Evolutionary conservation across 495 filamentous ascomycete species (phyloP).

Genomic region (Neurospora sp.): DNA sequence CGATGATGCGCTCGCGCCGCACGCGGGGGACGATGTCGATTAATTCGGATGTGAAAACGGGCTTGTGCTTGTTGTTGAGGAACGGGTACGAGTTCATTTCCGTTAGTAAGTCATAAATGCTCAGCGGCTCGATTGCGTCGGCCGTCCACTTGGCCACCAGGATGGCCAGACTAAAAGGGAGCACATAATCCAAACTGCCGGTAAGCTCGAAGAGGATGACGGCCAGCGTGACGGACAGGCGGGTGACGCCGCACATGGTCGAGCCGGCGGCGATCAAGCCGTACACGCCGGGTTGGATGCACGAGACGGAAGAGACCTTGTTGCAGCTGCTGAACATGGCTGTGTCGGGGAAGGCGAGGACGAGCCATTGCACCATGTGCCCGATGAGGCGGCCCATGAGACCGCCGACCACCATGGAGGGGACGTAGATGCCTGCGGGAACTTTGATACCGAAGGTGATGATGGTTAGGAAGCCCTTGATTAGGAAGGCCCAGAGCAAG

Average conservation of each 20-base stretch:
- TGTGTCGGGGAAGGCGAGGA: constrained; percentile 60
- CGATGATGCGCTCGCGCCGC: constrained; percentile 69
- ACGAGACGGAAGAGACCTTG: constrained; percentile 58
- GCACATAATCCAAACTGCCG: constrained; percentile 85
- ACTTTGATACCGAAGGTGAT: constrained; percentile 93
- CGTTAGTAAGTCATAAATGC: constrained; percentile 90
- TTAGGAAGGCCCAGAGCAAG: constrained; percentile 68
- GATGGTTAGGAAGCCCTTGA: constrained; percentile 80
- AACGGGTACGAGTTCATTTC: constrained; percentile 97
- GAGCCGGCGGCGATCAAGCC: constrained; percentile 90
- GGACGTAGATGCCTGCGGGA: constrained; percentile 93
- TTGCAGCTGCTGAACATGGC: constrained; percentile 67
- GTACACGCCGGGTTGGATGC: constrained; percentile 92
- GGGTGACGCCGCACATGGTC: constrained; percentile 96
- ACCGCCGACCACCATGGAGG: constrained; percentile 96
- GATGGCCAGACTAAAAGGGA: constrained; percentile 88
- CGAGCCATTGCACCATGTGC: constrained; percentile 75
- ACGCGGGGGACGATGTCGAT: constrained; percentile 74
- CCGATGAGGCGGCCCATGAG: constrained; percentile 84
- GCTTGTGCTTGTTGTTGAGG: constrained; percentile 87
- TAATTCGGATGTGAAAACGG: constrained; percentile 74
- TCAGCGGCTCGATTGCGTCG: constrained; percentile 86
- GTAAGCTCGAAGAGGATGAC: constrained; percentile 96
- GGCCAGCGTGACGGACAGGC: constrained; percentile 85
- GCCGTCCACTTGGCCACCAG: constrained; percentile 97